A percentile compares a stretch with the other conserved stretches of the same genome.
phyloP scores from a whole-genome alignment of 768 basidiomycete species.

The Termitomyces sp. region DNA sequence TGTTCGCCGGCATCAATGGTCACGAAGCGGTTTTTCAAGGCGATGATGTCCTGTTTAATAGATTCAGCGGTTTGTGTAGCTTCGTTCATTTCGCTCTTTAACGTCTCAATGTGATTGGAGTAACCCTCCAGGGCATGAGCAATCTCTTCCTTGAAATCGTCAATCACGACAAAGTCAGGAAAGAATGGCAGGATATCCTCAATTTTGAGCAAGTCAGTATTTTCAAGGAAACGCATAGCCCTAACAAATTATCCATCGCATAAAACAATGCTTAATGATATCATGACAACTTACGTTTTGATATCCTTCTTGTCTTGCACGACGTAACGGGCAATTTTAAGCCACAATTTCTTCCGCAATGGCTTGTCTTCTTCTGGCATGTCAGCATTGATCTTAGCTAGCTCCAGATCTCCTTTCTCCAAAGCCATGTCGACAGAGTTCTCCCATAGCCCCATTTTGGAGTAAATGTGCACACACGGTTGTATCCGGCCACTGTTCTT shows the following conservation, averaged over 20 bases:
- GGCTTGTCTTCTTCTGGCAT: conserved; percentile 88
- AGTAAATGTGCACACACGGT: conserved; percentile 94
- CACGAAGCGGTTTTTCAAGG: conserved; percentile 84
- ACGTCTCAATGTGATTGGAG: conserved; percentile 81
- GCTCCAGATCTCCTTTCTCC: conserved; percentile 90
- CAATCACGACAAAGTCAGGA: conserved; percentile 98
- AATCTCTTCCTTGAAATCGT: conserved; percentile 99
- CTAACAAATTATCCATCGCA: conserved; percentile 35
- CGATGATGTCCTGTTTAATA: conserved; percentile 87
- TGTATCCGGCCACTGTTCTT: conserved; percentile 77
- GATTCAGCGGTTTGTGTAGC: conserved; percentile 89
- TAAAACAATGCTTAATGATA: not conserved
- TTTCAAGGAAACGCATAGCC: conserved; percentile 95
- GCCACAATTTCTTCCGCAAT: conserved; percentile 90
- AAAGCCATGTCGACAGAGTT: conserved; percentile 94
- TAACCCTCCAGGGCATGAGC: conserved; percentile 94
- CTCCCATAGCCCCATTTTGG: conserved; percentile 96
- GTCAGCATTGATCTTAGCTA: conserved; percentile 94
- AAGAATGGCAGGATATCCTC: conserved; percentile 99
- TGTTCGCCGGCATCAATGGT: conserved; percentile 86
- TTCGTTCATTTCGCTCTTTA: conserved; percentile 96
- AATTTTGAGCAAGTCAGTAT: conserved; percentile 92
- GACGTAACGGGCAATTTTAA: conserved; percentile 98
- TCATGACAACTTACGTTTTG: conserved; percentile 70
- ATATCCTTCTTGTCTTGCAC: conserved; percentile 98